These are phyloP conservation scores for Eutrema heterophyllum DNA, from an alignment of 345 rosid species.

Conservation along the genomic window DNA sequence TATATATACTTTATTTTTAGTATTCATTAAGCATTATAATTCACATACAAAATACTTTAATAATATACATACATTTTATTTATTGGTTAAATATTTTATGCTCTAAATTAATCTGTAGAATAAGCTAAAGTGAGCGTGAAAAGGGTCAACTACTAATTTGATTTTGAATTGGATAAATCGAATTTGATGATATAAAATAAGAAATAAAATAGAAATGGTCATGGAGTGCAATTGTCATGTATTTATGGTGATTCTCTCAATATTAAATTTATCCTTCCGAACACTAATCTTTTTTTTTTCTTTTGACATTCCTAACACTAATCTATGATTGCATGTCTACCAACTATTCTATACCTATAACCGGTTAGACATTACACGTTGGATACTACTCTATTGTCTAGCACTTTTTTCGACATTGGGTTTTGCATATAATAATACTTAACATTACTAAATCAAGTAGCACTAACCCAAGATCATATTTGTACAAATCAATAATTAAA, in stretches of 20 bases:
- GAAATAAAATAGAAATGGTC: not conserved
- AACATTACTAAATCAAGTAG: slow-evolving; percentile 21
- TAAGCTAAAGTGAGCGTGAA: not conserved
- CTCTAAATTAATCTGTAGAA: not conserved
- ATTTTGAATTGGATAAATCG: not conserved
- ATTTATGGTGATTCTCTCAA: not conserved
- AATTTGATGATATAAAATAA: not conserved
- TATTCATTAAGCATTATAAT: not conserved
- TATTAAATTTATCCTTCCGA: not conserved
- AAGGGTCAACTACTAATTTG: not conserved
- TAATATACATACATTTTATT: not conserved
- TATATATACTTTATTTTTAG: no score
- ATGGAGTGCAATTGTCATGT: not conserved
- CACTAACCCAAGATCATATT: slow-evolving; percentile 25
- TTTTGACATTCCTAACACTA: not conserved
- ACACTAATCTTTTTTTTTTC: not conserved
- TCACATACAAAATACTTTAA: not conserved
- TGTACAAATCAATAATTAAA: slow-evolving; percentile 4
- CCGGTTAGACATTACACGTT: not conserved
- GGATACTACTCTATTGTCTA: not conserved
- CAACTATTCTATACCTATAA: not conserved
- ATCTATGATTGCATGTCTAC: not conserved
- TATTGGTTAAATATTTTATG: not conserved
- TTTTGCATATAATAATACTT: slow-evolving; percentile 18
- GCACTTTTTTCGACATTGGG: not conserved